phyloP scores from a whole-genome alignment of 2,329 filamentous ascomycete species.

The Esteya vermicola region DNA sequence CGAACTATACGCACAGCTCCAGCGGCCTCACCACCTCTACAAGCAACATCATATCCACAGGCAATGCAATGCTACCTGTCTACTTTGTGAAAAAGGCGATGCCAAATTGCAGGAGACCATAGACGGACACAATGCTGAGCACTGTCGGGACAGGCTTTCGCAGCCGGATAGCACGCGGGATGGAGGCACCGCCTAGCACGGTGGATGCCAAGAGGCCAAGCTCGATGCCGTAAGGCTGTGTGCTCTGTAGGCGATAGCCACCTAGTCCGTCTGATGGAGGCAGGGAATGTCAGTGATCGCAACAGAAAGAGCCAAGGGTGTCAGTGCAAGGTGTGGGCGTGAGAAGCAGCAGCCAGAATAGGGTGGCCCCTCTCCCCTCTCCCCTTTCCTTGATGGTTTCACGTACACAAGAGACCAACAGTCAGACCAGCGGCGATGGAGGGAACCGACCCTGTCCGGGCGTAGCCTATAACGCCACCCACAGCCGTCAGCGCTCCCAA shows the following conservation, averaged over 20 bases:
- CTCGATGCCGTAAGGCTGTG: slow-evolving; percentile 71
- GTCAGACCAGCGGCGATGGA: slow-evolving; percentile 74
- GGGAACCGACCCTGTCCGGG: slow-evolving; percentile 71
- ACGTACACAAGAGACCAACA: slow-evolving; percentile 54
- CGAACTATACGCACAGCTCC: no score
- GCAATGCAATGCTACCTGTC: slow-evolving; percentile 17
- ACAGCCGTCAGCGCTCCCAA: slow-evolving; percentile 72
- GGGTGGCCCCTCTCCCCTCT: no score
- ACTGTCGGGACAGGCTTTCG: slow-evolving; percentile 73
- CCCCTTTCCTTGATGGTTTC: neutral
- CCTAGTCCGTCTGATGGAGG: slow-evolving; percentile 54
- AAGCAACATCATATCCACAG: no score
- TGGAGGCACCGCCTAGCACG: slow-evolving; percentile 69
- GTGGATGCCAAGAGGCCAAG: slow-evolving; percentile 76
- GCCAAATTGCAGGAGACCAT: slow-evolving; percentile 70
- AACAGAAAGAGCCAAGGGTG: no score
- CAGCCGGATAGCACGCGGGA: slow-evolving; percentile 73
- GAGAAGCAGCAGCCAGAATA: no score
- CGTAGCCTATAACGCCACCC: slow-evolving; percentile 78
- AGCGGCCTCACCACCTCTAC: no score
- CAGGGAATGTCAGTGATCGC: neutral
- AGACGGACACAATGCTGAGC: slow-evolving; percentile 64
- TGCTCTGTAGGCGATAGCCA: slow-evolving; percentile 63
- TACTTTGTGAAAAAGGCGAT: slow-evolving; percentile 40
- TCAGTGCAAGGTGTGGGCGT: no score